phyloP scores from a whole-genome alignment of 2,329 filamentous ascomycete genomes.

The Phialophora macrospora region DNA sequence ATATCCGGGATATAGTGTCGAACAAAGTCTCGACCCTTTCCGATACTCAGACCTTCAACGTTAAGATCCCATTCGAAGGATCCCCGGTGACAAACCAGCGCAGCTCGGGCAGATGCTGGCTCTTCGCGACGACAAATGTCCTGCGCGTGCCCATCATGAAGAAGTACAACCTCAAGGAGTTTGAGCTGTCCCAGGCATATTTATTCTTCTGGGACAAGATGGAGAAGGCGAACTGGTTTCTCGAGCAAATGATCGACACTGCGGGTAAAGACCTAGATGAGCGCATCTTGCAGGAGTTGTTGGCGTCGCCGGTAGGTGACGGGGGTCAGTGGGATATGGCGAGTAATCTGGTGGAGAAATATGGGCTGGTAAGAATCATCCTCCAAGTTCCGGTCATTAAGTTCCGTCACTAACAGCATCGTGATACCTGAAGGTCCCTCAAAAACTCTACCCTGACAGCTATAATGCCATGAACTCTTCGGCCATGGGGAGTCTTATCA shows the following conservation, averaged over 20 bases:
- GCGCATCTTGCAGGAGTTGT: conserved; percentile 71
- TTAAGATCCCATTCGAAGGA: conserved; percentile 81
- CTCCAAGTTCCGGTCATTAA: not conserved
- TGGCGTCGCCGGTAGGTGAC: conserved; percentile 72
- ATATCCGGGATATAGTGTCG: conserved; percentile 69
- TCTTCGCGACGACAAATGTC: conserved; percentile 89
- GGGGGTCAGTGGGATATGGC: conserved; percentile 95
- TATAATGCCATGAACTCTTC: conserved; percentile 76
- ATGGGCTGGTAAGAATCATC: conserved; percentile 67
- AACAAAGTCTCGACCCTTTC: conserved; percentile 66
- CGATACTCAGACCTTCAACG: conserved; percentile 81
- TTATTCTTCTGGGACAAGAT: conserved; percentile 95
- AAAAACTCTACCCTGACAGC: conserved; percentile 78
- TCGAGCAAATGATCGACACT: conserved; percentile 81
- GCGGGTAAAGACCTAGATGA: conserved; percentile 71
- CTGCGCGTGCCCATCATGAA: conserved; percentile 89
- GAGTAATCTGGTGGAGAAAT: conserved; percentile 81
- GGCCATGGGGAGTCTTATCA: conserved; percentile 73
- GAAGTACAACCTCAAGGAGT: conserved; percentile 74
- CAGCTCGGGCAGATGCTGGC: conserved; percentile 83
- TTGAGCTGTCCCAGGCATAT: conserved; percentile 86
- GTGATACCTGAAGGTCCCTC: conserved; percentile 59
- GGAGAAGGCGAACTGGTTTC: conserved; percentile 87
- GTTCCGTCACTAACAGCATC: not conserved
- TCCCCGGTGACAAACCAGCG: conserved; percentile 83